phyloP scores from a whole-genome alignment of 306 rosid species.

The Glycine latifolia region DNA sequence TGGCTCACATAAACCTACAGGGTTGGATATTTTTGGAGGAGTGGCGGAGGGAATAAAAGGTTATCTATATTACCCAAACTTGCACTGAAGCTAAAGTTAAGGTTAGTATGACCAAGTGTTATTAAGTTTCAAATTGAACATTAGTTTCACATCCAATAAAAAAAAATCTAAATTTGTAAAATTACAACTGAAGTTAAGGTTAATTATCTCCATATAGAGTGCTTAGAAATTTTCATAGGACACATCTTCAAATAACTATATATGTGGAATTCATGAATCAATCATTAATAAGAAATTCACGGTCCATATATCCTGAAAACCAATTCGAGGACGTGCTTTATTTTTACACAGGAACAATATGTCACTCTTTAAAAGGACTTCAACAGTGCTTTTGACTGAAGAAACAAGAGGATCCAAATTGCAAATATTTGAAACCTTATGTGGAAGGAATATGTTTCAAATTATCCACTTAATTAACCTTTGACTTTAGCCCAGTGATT shows the following conservation, averaged over 20 bases:
- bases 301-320: not conserved
- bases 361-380: not conserved
- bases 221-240: not conserved
- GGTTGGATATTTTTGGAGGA: not conserved
- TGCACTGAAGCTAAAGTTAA: not conserved
- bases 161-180: too few species aligned
- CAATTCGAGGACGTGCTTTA: not conserved
- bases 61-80: not conserved
- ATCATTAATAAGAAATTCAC: not conserved
- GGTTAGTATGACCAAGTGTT: too few species aligned
- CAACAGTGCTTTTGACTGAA: not conserved
- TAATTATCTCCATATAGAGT: not conserved
- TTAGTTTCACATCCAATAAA: too few species aligned
- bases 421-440: not conserved
- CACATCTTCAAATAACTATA: not conserved
- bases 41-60: not conserved
- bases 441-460: not conserved
- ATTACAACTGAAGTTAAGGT: too few species aligned
- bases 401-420: not conserved
- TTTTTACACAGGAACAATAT: too few species aligned
- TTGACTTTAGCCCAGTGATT: conserved; percentile 33
- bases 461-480: conserved; percentile 1
- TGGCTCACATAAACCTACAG: not conserved
- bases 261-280: not conserved
- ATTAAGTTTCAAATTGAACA: too few species aligned